Conservation (phyloP, 176 grass and related monocot genomes). For the Oryza officinalis region DNA sequence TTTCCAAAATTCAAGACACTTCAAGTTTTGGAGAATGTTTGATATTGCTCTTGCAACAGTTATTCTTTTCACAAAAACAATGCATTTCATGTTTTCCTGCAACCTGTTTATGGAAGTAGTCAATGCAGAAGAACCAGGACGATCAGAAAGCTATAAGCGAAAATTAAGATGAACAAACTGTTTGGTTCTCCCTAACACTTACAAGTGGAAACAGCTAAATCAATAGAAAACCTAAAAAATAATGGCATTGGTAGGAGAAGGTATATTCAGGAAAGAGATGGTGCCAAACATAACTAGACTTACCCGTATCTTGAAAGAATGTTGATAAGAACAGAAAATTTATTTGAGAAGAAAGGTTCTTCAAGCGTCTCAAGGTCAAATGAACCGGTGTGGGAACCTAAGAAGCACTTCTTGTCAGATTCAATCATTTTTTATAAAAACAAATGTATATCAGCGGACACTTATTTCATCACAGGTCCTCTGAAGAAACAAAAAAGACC, state of each 20-base stretch:
- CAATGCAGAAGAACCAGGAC: conserved; percentile 29
- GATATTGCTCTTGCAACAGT: conserved; percentile 70
- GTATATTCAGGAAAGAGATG: conserved; percentile 12
- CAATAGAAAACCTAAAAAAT: neutral
- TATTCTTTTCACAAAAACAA: conserved; percentile 95
- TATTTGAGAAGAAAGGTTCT: conserved; percentile 96
- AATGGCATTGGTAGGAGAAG: neutral
- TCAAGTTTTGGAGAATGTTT: conserved; percentile 64
- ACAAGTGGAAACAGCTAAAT: conserved; percentile 5
- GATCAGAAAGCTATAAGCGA: conserved; percentile 32
- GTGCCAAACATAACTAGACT: neutral
- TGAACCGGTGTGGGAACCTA: conserved; percentile 55
- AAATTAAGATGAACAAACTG: conserved; percentile 21
- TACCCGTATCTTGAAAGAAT: conserved; percentile 76
- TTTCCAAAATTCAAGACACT: conserved; percentile 80
- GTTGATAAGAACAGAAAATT: conserved; percentile 66
- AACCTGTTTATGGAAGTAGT: conserved; percentile 56
- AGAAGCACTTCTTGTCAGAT: conserved; percentile 21
- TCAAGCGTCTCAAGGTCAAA: conserved; percentile 57
- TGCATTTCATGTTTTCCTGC: conserved; percentile 77
- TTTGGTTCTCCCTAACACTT: conserved; percentile 12
- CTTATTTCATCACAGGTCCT: conserved; percentile 11
- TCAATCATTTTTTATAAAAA: conserved; percentile 10
- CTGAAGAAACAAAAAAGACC: neutral
- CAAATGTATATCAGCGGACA: neutral